Base-by-base conservation (phyloP, 768 basidiomycete genomes). In the Leccinum aurantiacum region DNA sequence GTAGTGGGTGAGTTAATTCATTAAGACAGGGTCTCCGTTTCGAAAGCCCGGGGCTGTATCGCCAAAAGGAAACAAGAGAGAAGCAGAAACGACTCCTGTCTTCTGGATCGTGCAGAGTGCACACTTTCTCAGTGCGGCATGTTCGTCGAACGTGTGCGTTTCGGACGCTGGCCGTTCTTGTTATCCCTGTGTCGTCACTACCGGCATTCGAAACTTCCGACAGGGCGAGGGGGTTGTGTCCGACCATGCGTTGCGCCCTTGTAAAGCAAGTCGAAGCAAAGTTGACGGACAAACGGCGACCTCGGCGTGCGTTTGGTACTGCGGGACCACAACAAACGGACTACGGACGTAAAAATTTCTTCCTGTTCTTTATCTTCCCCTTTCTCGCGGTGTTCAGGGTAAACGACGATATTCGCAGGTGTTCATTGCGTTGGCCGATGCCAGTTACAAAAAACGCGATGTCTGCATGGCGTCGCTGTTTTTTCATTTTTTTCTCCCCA, bases 1-100 rank as follows among this genome's bases (percentile, higher is more conserved):
- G 62, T 56, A 29, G 51, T 46, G 44, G 44, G 44, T 6, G 19
- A 46, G 22, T 53, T 8, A 46, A 33, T 66, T 49, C 53, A 53
- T 58, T 59, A 38, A 54, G 35, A 22, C 62, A 71, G 67, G 69
- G 67, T 69, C 69, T 48, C 60, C 61, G 54, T 49, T 61, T 46
- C 19, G 44, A 46, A 24, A 54, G 22, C 51, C 50, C 41, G 38
- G 22, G 57, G 54, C 57, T 55, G 50, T 55, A 55, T 46, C 51
- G 47, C 47, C 47, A 48, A 24, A 24, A 24, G 47, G 24, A 48
- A 48, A 22, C 44, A 11, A 46, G 10, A 46, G n/a, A 46, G 44
- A 46, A 46, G 44, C 44, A 19, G 44, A 48, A 24, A 25, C 7
- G 17, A 22, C 49, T 29, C 49, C 49, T 35, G 52, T 35, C 29